Percentiles rank a stretch among this genome's conserved stretches.
Conservation (phyloP, 2,329 filamentous ascomycete genomes). For the Laburnicola sp. region DNA sequence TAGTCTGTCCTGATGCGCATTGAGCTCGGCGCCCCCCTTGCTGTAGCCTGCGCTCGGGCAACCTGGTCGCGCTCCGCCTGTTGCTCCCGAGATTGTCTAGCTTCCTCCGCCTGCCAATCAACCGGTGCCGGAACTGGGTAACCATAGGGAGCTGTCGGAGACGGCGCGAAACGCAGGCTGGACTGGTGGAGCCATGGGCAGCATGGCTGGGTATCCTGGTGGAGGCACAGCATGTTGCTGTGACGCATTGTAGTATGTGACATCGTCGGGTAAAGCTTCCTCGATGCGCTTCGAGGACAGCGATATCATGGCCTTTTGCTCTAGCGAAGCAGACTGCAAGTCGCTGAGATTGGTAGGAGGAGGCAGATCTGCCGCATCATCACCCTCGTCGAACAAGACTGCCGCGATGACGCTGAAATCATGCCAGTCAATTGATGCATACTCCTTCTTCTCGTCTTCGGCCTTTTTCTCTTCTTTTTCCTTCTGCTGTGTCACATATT, state of each 20-base stretch:
- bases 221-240: conserved; percentile 36
- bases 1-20: conserved; percentile 96
- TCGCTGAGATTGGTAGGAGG: conserved; percentile 88
- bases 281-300: conserved; percentile 85
- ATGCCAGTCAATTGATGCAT: conserved; percentile 95
- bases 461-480: conserved; percentile 85
- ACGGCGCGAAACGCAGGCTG: conserved; percentile 35
- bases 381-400: conserved; percentile 84
- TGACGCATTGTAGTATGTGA: conserved; percentile 47
- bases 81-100: conserved; percentile 43
- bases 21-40: conserved; percentile 66
- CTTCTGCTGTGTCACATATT: conserved; percentile 81
- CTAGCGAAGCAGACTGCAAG: conserved; percentile 88
- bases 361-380: conserved; percentile 83
- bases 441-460: conserved; percentile 74
- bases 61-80: conserved; percentile 61
- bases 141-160: conserved; percentile 26
- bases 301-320: conserved; percentile 91
- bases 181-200: conserved; percentile 34
- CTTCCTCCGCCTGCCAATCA: conserved; percentile 46
- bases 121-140: conserved; percentile 38
- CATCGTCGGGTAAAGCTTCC: conserved; percentile 85
- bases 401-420: conserved; percentile 97
- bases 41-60: conserved; percentile 77
- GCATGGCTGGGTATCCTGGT: conserved; percentile 33